A percentile compares a stretch with the other conserved stretches of the same genome.
Conservation (phyloP, 1,284 basidiomycete species). For the Ustilago tritici region DNA sequence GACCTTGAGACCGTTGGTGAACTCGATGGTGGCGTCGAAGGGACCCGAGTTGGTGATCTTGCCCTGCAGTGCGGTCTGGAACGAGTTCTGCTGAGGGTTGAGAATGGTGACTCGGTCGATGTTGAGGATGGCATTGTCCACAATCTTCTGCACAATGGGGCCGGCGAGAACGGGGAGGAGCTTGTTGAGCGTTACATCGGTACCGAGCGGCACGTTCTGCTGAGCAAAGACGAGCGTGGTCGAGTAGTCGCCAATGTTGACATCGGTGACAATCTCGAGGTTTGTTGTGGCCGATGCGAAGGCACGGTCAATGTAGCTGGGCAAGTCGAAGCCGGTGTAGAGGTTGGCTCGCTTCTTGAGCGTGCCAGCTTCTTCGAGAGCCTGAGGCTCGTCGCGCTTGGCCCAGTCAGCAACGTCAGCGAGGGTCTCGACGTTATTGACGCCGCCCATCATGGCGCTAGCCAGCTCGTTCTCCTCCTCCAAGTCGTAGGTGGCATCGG, state of each 20-base stretch:
- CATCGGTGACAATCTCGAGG: constrained; percentile 75
- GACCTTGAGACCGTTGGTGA: constrained; percentile 77
- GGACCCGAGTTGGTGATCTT: constrained; percentile 81
- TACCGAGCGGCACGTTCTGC: constrained; percentile 74
- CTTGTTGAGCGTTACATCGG: constrained; percentile 76
- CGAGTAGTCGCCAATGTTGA: constrained; percentile 78
- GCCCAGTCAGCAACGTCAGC: constrained; percentile 53
- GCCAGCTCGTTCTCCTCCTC: constrained; percentile 59
- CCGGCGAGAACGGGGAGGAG: constrained; percentile 80
- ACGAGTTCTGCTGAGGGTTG: constrained; percentile 73
- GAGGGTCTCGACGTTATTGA: constrained; percentile 69
- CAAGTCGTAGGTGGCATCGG: constrained; percentile 38
- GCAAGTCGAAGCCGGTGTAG: constrained; percentile 77
- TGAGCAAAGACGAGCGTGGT: constrained; percentile 78
- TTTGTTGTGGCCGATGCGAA: constrained; percentile 78
- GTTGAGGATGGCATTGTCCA: constrained; percentile 74
- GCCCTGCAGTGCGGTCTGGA: constrained; percentile 77
- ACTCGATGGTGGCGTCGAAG: constrained; percentile 80
- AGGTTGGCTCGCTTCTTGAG: constrained; percentile 70
- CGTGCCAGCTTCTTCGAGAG: constrained; percentile 67
- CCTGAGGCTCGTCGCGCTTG: constrained; percentile 36
- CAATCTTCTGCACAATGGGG: constrained; percentile 84
- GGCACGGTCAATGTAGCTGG: constrained; percentile 76
- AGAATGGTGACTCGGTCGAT: constrained; percentile 59
- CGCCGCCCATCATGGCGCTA: constrained; percentile 52